These are phyloP conservation scores for Solanum bukasovii DNA, from an alignment of 257 asterid species.

Conservation along the genomic window DNA sequence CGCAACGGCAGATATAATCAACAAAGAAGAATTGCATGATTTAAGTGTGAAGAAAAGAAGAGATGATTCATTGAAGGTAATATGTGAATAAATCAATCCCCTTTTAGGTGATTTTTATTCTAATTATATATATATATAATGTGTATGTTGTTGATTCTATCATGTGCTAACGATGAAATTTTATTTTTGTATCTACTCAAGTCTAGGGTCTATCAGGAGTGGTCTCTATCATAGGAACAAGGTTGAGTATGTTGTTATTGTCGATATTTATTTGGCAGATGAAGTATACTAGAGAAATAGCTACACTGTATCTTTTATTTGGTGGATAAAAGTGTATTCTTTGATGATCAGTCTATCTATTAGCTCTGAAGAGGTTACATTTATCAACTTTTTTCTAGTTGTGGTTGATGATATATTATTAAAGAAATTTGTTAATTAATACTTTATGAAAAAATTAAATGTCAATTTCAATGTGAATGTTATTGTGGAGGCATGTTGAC, in stretches of 20 bases:
- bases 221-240: neutral
- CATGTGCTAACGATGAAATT: neutral
- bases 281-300: neutral
- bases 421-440: neutral
- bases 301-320: too few relatives aligned
- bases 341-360: neutral
- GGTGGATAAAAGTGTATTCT: neutral
- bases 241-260: too few relatives aligned
- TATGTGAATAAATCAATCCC: conserved; percentile 44
- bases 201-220: neutral
- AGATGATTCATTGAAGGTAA: conserved; percentile 37
- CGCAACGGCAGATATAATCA: neutral
- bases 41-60: conserved; percentile 17
- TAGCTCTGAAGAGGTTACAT: neutral
- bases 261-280: neutral
- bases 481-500: neutral
- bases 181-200: neutral
- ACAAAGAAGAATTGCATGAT: conserved; percentile 25
- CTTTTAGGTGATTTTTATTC: conserved; percentile 32
- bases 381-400: neutral
- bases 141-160: conserved; percentile 4
- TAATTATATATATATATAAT: neutral
- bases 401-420: neutral
- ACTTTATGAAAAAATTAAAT: neutral
- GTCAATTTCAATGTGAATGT: neutral